Evolutionary conservation across 306 rosid genomes (phyloP), one percentile per base, ranked within the genome.

Genomic region (Vicia villosa): DNA sequence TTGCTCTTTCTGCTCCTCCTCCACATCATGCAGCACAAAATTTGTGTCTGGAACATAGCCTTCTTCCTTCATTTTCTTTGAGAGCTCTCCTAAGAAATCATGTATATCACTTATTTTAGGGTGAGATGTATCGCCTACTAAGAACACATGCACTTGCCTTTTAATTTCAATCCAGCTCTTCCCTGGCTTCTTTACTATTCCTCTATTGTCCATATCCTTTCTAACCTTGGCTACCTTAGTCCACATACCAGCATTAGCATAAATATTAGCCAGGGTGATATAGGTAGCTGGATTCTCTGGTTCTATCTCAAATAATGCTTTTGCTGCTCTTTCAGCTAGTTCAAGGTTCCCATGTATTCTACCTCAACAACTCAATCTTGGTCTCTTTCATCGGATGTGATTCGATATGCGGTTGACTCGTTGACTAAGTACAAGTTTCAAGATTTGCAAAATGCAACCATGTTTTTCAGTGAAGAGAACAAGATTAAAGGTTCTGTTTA

Each of bases 201-300:
- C 81, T 40, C 54, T 74, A 36, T 42, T 80, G 24, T 80, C 85
- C 93, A 85, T 85, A 41, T 63, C 69, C 62, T 78, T 83, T 64
- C 88, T 89, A 32, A 89, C 73, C 63, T 74, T 75, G 20, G 87
- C 75, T 34, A 65, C 87, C 30, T 89, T 85, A 45, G 70, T 67
- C 93, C 88, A 85, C 72, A 71, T 74, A 47, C 96, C 86, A 69
- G 84, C 74, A 22, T 66, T 83, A 20, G 96, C 92, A 80, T 81
- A 89, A 51, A 89, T 81, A 71, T 89, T 89, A 72, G 96, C 85
- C 38, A 83, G 66, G 41, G 86, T 85, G 45, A 82, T 69, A 63
- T 89, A 87, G 12, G 91, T 85, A 61, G 89, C 89, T 6, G 88
- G 85, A 68, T 89, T 87, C 73, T 85, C 88, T 8, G 91, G 93